Evolutionary conservation across 2,329 filamentous ascomycete genomes (phyloP), one percentile per base, ranked within the genome.

Genomic region (Pseudogymnoascus sp.): DNA sequence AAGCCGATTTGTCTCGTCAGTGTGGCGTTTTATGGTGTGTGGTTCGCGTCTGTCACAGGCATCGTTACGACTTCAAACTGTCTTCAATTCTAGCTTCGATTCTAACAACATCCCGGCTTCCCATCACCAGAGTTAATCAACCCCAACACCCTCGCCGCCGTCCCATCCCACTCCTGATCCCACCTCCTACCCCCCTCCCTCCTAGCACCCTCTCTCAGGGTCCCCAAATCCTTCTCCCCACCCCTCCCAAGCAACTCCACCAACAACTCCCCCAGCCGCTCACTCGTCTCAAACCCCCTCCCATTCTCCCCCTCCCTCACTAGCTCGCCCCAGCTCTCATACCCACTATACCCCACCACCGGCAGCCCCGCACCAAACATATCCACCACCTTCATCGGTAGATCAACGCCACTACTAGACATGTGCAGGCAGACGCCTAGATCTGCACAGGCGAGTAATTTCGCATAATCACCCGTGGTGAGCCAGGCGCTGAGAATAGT

Each of bases 351-450:
- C 3, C 92, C 93, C 0, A 88, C 87, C 0, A 99, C 94, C 0
- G 94, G 94, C 28, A 99, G 78, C 0, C 93, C 94, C 0, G 92
- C 89, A 2, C 94, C 94, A 73, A 99, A 97, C 92, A 99, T 97
- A 73, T 99, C 94, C 12, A 99, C 92, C 0, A 99, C 92, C 77
- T 99, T 99, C 94, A 99, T 99, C 0, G 94, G 94, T 18, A 99
- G 79, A 75, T 99, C 94, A 0, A 99, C 92, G 1, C 94, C 94
- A 2, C 91, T 96, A 68, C 90, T 95, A 12, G 92, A 97, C 67
- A 86, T 96, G 77, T 99, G 94, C 25, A 99, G 79, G 63, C 91
- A 96, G 23, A 99, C 85, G 8, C 94, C 94, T 0, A 99, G 79
- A 70, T 97, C 93, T 2, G 94, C 92, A 50, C 88, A 88, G 10